Base-by-base conservation (phyloP, 148 eudicot genomes). In the Bassia scoparia region DNA sequence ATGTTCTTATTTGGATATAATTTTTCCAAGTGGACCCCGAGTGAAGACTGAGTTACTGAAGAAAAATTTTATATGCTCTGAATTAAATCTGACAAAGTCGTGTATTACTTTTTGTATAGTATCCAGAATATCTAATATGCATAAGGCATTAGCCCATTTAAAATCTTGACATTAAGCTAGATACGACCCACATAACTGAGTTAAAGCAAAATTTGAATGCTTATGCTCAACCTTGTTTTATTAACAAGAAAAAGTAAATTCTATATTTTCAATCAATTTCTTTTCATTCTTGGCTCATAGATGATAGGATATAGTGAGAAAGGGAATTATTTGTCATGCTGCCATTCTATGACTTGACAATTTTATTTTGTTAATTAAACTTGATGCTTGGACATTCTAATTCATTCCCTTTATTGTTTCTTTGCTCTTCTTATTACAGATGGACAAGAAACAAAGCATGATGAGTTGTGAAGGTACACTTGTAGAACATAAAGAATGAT, bases 401-500 rank as follows among this genome's bases (percentile, higher is more conserved):
- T 31, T 38, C 38, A 27, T 63, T 38, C 50, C 44, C 27, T 34
- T 31, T 68, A 43, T 61, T 16, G 30, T 52, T 69, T 15, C 16
- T 54, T 54, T 60, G 71, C 27, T 34, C 30, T 31, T 27, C 5
- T 24, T 21, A 10, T 31, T 70, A n/a, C 72, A 79, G 85, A 75
- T 52, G 34, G 26, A 35, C 69, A 54, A 53, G 64, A 62, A 62
- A 46, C 71, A 79, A 71, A 62, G 74, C 82, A 82, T 75, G 85
- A 82, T 76, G 85, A 82, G 62, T 41, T 82, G 73, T 82, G 82
- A 82, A 82, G 82, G 79, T 78, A 75, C 77, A 71, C 56, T 55
- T 33, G 35, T 67, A 59, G 60, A 74, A 78, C 67, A 72, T 58
- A 35, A 44, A 44, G 63, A 37, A n/a, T 55, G 20, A 33, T 34